A percentile compares a stretch with the other conserved stretches of the same genome.
phyloP scores from a whole-genome alignment of 176 grass and related monocot genomes.

The Hordeum marinum region DNA sequence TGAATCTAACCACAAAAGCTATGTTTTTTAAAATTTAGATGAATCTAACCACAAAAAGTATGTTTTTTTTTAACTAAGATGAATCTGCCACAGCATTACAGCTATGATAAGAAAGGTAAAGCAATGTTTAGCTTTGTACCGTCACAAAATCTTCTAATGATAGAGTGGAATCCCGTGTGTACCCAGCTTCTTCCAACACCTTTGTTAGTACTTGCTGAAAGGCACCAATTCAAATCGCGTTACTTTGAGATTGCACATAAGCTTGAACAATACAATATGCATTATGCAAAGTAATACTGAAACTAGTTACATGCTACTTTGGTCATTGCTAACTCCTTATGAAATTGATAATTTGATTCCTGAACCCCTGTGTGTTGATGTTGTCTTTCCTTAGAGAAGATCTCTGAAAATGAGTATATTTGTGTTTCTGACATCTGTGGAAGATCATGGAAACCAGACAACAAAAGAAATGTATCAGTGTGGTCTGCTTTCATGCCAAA shows the following conservation, averaged over 20 bases:
- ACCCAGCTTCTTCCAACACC: conserved; percentile 72
- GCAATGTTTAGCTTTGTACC: conserved; percentile 30
- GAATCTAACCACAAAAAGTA: background rate
- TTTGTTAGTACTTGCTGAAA: background rate
- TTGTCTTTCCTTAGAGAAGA: too few species aligned
- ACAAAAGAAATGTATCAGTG: too few species aligned
- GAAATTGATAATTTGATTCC: background rate
- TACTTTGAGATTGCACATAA: background rate
- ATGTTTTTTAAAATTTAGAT: background rate
- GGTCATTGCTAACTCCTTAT: too few species aligned
- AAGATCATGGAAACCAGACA: too few species aligned
- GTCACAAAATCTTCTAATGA: conserved; percentile 64
- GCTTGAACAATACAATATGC: background rate
- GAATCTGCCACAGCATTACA: background rate
- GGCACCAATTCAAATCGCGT: background rate
- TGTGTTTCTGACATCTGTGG: too few species aligned
- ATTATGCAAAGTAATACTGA: background rate
- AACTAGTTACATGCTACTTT: background rate
- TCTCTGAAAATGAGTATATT: too few species aligned
- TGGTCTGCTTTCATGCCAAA: too few species aligned
- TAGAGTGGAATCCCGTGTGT: conserved; percentile 56
- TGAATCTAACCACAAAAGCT: too few species aligned
- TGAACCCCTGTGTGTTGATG: too few species aligned
- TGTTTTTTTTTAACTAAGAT: background rate
- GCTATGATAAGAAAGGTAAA: background rate